phyloP scores from a whole-genome alignment of 345 rosid genomes.

The Eucalyptus tenuipes region DNA sequence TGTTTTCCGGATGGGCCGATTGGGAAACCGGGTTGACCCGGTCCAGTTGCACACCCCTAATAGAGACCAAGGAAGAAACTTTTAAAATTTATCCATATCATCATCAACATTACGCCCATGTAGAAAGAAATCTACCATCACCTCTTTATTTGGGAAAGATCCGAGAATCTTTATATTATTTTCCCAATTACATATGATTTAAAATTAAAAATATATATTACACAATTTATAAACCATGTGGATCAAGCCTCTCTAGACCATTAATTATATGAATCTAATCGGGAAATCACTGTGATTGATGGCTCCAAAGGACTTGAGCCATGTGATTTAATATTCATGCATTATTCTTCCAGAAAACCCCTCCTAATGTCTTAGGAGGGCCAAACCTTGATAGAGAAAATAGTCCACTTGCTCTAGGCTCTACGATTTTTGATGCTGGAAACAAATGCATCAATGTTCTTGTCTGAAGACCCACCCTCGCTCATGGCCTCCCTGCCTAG shows the following conservation, averaged over 20 bases:
- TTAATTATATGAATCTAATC: not conserved
- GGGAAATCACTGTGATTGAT: not conserved
- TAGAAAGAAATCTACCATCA: not conserved
- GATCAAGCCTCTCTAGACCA: not conserved
- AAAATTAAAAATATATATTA: not conserved
- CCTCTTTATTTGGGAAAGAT: not conserved
- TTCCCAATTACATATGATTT: not conserved
- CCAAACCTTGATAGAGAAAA: not conserved
- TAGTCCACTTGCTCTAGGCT: not conserved
- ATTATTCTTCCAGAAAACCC: not conserved
- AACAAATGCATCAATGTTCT: conserved; percentile 22
- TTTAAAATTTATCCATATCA: not conserved
- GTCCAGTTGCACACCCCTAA: too few species aligned
- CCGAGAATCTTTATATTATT: not conserved
- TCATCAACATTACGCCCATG: not conserved
- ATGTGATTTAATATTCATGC: not conserved
- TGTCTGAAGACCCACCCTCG: conserved; percentile 41
- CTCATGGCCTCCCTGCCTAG: conserved; percentile 25
- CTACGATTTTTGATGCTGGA: not conserved
- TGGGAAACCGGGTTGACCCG: too few species aligned
- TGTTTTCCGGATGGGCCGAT: too few species aligned
- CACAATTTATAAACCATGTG: not conserved
- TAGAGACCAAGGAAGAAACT: too few species aligned
- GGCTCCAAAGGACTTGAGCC: not conserved
- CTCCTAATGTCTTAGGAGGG: not conserved